phyloP scores from a whole-genome alignment of 495 filamentous ascomycete species.

The Terfezia boudieri region DNA sequence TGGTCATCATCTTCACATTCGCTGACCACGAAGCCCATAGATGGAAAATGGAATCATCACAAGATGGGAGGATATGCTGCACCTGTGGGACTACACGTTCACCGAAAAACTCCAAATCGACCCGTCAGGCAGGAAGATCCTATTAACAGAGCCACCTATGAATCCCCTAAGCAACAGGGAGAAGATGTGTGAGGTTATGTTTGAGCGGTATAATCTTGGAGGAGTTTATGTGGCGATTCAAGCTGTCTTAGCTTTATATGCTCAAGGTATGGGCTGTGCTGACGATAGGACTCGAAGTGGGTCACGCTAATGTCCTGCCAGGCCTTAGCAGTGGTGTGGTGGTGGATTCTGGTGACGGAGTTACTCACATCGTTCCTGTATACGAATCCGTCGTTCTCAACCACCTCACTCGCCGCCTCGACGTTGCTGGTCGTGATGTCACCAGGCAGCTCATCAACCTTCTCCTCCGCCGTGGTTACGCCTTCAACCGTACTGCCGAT shows the following conservation, averaged over 20 bases:
- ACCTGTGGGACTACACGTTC: constrained; percentile 98
- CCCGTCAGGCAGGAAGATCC: constrained; percentile 79
- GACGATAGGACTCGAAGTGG: not conserved
- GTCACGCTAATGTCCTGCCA: constrained; percentile 13
- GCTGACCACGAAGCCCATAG: constrained; percentile 20
- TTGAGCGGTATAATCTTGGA: constrained; percentile 86
- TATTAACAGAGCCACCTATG: constrained; percentile 94
- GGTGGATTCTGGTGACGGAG: constrained; percentile 92
- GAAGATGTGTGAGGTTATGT: constrained; percentile 97
- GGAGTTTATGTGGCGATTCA: constrained; percentile 98
- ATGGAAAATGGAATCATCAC: constrained; percentile 99
- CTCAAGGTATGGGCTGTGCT: constrained; percentile 43
- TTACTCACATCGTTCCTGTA: constrained; percentile 95
- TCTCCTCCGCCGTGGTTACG: constrained; percentile 84
- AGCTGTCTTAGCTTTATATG: constrained; percentile 90
- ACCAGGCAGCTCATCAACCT: constrained; percentile 92
- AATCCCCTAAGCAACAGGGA: constrained; percentile 91
- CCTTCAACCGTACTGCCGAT: constrained; percentile 91
- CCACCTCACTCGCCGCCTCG: constrained; percentile 78
- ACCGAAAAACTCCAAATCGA: constrained; percentile 89
- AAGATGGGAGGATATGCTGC: constrained; percentile 98
- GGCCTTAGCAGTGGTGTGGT: constrained; percentile 90
- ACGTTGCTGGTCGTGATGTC: constrained; percentile 91
- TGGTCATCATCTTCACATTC: too few relatives aligned
- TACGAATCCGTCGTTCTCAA: constrained; percentile 95